A percentile compares a stretch with the other conserved stretches of the same genome.
phyloP scores from a whole-genome alignment of 768 basidiomycete species.

The Leccinum arenicola region DNA sequence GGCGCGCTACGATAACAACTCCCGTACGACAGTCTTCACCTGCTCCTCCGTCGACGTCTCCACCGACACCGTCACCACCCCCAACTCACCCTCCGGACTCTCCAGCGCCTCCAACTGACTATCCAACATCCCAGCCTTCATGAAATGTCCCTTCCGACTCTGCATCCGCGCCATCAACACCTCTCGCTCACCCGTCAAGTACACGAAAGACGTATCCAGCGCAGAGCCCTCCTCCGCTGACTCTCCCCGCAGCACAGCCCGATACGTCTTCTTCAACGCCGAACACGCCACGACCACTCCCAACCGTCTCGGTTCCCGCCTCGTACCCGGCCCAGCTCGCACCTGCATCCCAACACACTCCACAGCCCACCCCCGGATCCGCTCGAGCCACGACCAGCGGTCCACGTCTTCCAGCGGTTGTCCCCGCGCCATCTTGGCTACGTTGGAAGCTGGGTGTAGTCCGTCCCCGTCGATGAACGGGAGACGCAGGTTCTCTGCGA shows the following conservation, averaged over 20 bases:
- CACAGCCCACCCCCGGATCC: slow-evolving; percentile 62
- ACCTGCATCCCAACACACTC: slow-evolving; percentile 18
- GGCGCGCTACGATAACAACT: background rate
- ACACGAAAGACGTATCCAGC: slow-evolving; percentile 72
- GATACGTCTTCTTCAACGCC: slow-evolving; percentile 76
- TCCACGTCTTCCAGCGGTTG: slow-evolving; percentile 77
- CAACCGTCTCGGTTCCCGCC: background rate
- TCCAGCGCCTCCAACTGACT: slow-evolving; percentile 75
- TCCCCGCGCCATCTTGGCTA: slow-evolving; percentile 84
- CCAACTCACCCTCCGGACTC: slow-evolving; percentile 62
- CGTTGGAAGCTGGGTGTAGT: slow-evolving; percentile 76
- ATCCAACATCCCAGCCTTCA: slow-evolving; percentile 80
- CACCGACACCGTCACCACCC: slow-evolving; percentile 61
- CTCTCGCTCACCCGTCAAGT: slow-evolving; percentile 58
- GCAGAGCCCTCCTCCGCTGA: background rate
- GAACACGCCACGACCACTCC: slow-evolving; percentile 89
- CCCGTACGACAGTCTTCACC: slow-evolving; percentile 37
- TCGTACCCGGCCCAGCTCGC: background rate
- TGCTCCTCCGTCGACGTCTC: slow-evolving; percentile 56
- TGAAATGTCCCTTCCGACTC: slow-evolving; percentile 70
- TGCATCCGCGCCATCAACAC: slow-evolving; percentile 62
- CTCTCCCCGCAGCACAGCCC: slow-evolving; percentile 68
- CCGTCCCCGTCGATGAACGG: slow-evolving; percentile 90
- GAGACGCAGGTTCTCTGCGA: slow-evolving; percentile 58
- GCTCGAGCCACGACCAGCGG: slow-evolving; percentile 80